phyloP scores from a whole-genome alignment of 345 rosid genomes.

The Brassica juncea region DNA sequence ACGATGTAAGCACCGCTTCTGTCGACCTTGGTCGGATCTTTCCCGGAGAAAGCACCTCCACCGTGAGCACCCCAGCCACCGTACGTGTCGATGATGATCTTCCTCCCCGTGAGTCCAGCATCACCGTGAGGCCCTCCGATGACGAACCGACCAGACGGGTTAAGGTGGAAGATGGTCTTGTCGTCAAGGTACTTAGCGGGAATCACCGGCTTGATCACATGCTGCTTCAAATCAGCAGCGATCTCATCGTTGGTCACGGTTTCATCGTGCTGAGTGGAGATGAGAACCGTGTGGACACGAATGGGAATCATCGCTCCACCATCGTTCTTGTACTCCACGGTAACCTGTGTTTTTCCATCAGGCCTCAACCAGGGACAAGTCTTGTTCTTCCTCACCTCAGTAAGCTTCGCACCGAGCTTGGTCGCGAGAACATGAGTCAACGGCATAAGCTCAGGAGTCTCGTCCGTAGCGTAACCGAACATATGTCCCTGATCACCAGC shows the following conservation, averaged over 20 bases:
- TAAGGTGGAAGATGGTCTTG: slow-evolving; percentile 75
- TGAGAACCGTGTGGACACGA: slow-evolving; percentile 75
- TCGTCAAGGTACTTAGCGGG: slow-evolving; percentile 71
- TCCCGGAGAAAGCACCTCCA: slow-evolving; percentile 79
- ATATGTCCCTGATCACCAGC: slow-evolving; percentile 89
- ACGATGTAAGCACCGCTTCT: slow-evolving; percentile 80
- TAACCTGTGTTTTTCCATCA: slow-evolving; percentile 83
- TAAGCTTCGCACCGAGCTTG: slow-evolving; percentile 79
- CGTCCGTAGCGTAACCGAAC: slow-evolving; percentile 85
- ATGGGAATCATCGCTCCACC: slow-evolving; percentile 72
- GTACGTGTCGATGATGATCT: slow-evolving; percentile 75
- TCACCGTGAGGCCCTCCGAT: slow-evolving; percentile 88
- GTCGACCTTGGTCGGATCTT: slow-evolving; percentile 80
- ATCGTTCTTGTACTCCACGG: slow-evolving; percentile 68
- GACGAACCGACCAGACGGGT: slow-evolving; percentile 82
- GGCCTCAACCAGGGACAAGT: slow-evolving; percentile 82
- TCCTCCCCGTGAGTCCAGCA: slow-evolving; percentile 83
- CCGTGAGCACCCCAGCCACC: slow-evolving; percentile 85
- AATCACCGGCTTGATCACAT: slow-evolving; percentile 74
- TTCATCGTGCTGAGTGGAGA: slow-evolving; percentile 86
- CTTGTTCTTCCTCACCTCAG: slow-evolving; percentile 81
- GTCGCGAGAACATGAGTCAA: slow-evolving; percentile 79
- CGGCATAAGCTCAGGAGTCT: slow-evolving; percentile 77
- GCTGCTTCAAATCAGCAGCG: slow-evolving; percentile 66
- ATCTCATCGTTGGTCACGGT: slow-evolving; percentile 72